A percentile compares a stretch with the other conserved stretches of the same genome.
phyloP scores from a whole-genome alignment of 2,329 filamentous ascomycete species.

The Xylariaceae sp. region DNA sequence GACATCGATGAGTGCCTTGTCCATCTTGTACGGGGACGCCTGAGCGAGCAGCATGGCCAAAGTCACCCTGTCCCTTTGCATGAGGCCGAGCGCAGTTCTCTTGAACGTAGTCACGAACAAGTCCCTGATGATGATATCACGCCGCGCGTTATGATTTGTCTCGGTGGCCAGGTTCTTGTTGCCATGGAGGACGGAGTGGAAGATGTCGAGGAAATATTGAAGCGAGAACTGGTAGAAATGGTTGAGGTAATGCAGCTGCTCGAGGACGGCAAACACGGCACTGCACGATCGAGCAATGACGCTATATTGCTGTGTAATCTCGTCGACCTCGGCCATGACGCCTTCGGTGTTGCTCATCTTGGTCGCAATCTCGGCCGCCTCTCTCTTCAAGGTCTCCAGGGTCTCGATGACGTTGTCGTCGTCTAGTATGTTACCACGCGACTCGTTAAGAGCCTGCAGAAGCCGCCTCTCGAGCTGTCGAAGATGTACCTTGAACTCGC shows the following conservation, averaged over 20 bases:
- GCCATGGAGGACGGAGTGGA: slow-evolving; percentile 80
- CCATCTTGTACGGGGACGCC: slow-evolving; percentile 93
- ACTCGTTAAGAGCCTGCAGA: slow-evolving; percentile 92
- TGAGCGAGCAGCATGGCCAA: slow-evolving; percentile 93
- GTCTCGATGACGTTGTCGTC: slow-evolving; percentile 98
- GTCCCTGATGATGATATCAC: slow-evolving; percentile 85
- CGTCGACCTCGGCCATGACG: slow-evolving; percentile 96
- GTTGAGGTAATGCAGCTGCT: slow-evolving; percentile 96
- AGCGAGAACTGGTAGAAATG: slow-evolving; percentile 99
- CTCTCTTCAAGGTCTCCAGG: slow-evolving; percentile 93
- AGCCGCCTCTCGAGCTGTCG: slow-evolving; percentile 91
- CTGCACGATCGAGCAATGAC: slow-evolving; percentile 92
- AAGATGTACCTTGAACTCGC: slow-evolving; percentile 98
- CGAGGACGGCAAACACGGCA: slow-evolving; percentile 92
- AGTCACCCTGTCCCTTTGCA: slow-evolving; percentile 92
- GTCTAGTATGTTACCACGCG: slow-evolving; percentile 93
- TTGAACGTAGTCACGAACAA: slow-evolving; percentile 89
- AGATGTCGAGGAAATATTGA: slow-evolving; percentile 97
- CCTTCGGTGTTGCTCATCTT: slow-evolving; percentile 97
- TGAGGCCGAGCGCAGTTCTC: slow-evolving; percentile 83
- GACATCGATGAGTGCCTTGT: slow-evolving; percentile 79
- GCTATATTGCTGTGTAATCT: slow-evolving; percentile 90
- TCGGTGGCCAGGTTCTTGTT: slow-evolving; percentile 68
- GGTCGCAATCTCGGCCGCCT: slow-evolving; percentile 88
- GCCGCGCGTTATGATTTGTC: slow-evolving; percentile 70